Evolutionary conservation across 2,329 filamentous ascomycete species (phyloP), one percentile per base, ranked within the genome.

Genomic region (Colletotrichum salicis): DNA sequence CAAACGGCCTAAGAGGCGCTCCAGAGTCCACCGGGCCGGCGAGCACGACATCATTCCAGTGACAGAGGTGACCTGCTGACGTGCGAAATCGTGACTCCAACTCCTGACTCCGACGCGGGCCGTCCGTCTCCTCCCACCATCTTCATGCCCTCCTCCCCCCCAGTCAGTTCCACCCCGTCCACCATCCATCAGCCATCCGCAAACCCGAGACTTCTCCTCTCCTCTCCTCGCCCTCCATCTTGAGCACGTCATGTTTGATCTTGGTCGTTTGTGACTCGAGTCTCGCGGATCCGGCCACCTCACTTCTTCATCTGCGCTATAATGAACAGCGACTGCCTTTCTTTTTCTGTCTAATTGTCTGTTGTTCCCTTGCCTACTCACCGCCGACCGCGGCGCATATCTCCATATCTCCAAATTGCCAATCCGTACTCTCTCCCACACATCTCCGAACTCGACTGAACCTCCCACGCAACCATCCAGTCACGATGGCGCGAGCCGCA

Each of bases 41-140:
- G 11, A 72, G 67, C 70, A 72, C 70, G 70, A 72, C 70, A 72
- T 72, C 37, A 62, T 61, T 70, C 13, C 7, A 37, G 69, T 59
- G 59, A 12, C 22, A n/a, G 35, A 52, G 4, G 31, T 41, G 70
- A 48, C 67, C 70, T 66, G 61, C 70, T 72, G 70, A 72, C 70
- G 67, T 72, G 70, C 66, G 70, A 72, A 71, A 55, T 69, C 65
- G 65, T 69, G 70, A 72, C 70, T 56, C 37, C 24, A 41, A 33
- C 31, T 54, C 35, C 51, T 33, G 54, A 33, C 52, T 54, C 35
- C 51, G 51, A 66, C 67, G 51, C 60, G 52, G 66, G 59, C 55
- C 62, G 31, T 31, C 52, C 37, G 35, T 48, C 33, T 57, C 37
- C 62, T 45, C 63, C 67, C 56, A 55, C 56, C 68, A 67, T 57